Conservation (phyloP, 441 rosid species). For the Eutrema salsugineum region DNA sequence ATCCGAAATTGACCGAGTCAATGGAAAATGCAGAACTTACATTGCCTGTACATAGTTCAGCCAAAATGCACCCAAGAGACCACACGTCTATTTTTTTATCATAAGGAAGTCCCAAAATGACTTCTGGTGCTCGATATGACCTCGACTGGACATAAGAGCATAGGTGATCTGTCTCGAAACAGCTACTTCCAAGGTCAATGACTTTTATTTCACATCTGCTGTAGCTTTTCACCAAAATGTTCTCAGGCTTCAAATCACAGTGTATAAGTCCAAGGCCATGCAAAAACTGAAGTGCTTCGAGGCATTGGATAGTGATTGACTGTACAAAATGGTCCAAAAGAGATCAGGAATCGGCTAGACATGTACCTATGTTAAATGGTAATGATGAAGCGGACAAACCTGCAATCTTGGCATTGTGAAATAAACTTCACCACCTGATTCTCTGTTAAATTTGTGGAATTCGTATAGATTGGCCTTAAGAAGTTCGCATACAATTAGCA, state of each 20-base stretch:
- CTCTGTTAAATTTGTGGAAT: slow-evolving; percentile 97
- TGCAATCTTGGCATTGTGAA: slow-evolving; percentile 99
- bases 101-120: slow-evolving; percentile 88
- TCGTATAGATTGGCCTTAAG: slow-evolving; percentile 98
- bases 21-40: slow-evolving; percentile 47
- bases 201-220: slow-evolving; percentile 98
- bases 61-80: slow-evolving; percentile 99
- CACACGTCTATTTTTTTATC: slow-evolving; percentile 94
- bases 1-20: not conserved
- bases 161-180: slow-evolving; percentile 96
- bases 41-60: slow-evolving; percentile 97
- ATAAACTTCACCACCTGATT: slow-evolving; percentile 98
- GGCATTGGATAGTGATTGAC: slow-evolving; percentile 93
- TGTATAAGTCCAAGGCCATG: slow-evolving; percentile 97
- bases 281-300: slow-evolving; percentile 92
- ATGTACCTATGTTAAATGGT: not conserved
- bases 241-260: slow-evolving; percentile 96
- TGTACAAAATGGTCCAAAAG: slow-evolving; percentile 42
- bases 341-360: slow-evolving; percentile 20
- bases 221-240: slow-evolving; percentile 93
- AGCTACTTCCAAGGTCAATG: slow-evolving; percentile 99
- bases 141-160: slow-evolving; percentile 99
- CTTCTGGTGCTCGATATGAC: slow-evolving; percentile 98
- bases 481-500: slow-evolving; percentile 95
- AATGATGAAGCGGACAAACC: slow-evolving; percentile 44